Conservation (phyloP, 2,329 filamentous ascomycete species). For the Gyromitra esculenta region DNA sequence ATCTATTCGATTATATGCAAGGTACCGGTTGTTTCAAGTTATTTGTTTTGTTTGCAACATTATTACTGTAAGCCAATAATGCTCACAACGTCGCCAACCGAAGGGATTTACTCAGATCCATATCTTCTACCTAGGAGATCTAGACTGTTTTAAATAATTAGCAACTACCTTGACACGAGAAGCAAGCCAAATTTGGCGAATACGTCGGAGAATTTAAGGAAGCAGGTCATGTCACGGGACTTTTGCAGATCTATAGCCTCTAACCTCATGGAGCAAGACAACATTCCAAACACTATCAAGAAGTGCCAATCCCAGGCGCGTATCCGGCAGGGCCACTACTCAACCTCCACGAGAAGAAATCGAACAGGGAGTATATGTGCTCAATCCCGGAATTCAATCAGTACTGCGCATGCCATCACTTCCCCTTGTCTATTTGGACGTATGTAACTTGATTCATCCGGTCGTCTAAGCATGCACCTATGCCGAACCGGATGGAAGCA, state of each 20-base stretch:
- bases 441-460: conserved; percentile 39
- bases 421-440: not conserved
- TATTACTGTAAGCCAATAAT: conserved; percentile 25
- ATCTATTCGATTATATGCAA: not conserved
- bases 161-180: not conserved
- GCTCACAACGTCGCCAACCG: not conserved
- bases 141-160: not conserved
- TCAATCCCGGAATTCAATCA: conserved; percentile 20
- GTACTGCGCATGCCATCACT: conserved; percentile 1
- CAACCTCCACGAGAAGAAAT: conserved; percentile 6
- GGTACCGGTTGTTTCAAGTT: not conserved
- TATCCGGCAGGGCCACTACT: conserved; percentile 23
- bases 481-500: conserved; percentile 35
- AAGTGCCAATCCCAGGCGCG: conserved; percentile 5
- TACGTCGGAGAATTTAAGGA: conserved; percentile 20
- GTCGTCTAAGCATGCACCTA: conserved; percentile 20
- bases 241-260: not conserved
- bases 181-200: not conserved
- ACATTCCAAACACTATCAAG: not conserved
- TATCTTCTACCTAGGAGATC: not conserved
- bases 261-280: conserved; percentile 21
- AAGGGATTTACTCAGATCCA: not conserved
- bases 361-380: conserved; percentile 8
- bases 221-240: not conserved
- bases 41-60: conserved; percentile 18